These are phyloP conservation scores for Pythium dissotocum DNA, from an alignment of 352 stramenopile species.

Conservation along the genomic window DNA sequence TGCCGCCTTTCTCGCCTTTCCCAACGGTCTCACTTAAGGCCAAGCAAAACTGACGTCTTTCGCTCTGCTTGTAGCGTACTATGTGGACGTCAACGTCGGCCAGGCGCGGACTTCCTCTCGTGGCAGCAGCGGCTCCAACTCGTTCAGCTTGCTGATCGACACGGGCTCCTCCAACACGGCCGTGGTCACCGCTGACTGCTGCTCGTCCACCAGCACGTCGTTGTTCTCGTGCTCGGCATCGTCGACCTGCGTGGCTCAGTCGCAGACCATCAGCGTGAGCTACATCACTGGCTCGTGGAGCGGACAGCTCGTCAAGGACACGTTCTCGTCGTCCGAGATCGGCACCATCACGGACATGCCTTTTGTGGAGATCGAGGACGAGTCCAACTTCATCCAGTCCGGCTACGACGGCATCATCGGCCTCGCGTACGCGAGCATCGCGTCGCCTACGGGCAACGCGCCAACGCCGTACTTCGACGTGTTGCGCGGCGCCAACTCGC, in stretches of 20 bases:
- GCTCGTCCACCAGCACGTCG: conserved; percentile 53
- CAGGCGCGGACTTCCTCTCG: conserved; percentile 14
- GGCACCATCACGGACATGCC: conserved; percentile 45
- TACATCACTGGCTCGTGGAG: conserved; percentile 81
- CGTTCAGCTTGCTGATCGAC: conserved; percentile 76
- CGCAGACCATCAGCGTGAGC: conserved; percentile 52
- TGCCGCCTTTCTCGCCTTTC: neutral
- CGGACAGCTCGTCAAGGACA: conserved; percentile 64
- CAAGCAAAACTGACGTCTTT: neutral
- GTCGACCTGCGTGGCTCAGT: conserved; percentile 46
- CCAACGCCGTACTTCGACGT: conserved; percentile 69
- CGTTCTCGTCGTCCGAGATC: conserved; percentile 59
- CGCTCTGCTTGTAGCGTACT: conserved; percentile 22
- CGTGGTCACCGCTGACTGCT: conserved; percentile 77
- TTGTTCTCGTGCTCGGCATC: conserved; percentile 73
- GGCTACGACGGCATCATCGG: conserved; percentile 81
- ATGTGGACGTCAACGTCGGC: conserved; percentile 29
- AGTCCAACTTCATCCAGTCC: conserved; percentile 72
- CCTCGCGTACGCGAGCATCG: conserved; percentile 61
- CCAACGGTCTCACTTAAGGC: neutral
- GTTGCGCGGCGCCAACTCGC: conserved; percentile 30
- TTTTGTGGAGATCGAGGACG: conserved; percentile 56
- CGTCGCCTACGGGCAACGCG: conserved; percentile 44
- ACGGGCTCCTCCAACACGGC: conserved; percentile 82
- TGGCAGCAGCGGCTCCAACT: conserved; percentile 20